Base-by-base conservation (phyloP, 495 filamentous ascomycete species). In the Letharia lupina region DNA sequence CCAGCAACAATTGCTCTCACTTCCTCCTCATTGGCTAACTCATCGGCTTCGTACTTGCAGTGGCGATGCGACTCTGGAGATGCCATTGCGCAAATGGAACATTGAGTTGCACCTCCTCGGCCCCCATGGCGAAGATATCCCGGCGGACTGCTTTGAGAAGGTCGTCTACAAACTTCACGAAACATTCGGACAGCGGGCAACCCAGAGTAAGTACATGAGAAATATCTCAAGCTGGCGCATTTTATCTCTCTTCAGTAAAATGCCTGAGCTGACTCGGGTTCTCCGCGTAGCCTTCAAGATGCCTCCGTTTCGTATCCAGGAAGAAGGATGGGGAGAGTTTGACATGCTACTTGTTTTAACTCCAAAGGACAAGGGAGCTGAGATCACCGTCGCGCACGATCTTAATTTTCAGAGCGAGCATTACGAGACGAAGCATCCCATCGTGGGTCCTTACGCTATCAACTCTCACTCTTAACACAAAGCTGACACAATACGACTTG, bases 311-410 rank as follows among this genome's bases (percentile, higher is more conserved):
- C 83, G 84, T 35, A 94, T 96, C 74, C 78, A 84, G 62, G 95
- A 99, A 76, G 88, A 95, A 76, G 95, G 95, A 70, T 99, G 95
- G 95, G 95, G 95, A 72, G 95, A 99, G 77, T 99, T 99, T 73
- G 95, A 98, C 72, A 93, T 98, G 90, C 80, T 82, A 37, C 93
- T 98, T 68, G 82, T 88, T 61, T 80, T 96, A 40, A 86, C 83
- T 69, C 86, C 85, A n/a, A 85, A 88, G 35, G 91, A 96, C 77
- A 91, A 91, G 77, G 86, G 86, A 28, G 93, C 92, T 67, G 91
- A 96, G 60, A 86, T 89, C 71, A 79, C 82, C 31, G 78, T 99
- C 65, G 74, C 77, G 40, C 95, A 99, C 75, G 95, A 99, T 74
- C 80, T 99, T 62, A 96, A 99, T 80, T 99, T 99, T 71, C 81